These are phyloP conservation scores for Handroanthus guayacan DNA, from an alignment of 257 asterid genomes.

Conservation along the genomic window DNA sequence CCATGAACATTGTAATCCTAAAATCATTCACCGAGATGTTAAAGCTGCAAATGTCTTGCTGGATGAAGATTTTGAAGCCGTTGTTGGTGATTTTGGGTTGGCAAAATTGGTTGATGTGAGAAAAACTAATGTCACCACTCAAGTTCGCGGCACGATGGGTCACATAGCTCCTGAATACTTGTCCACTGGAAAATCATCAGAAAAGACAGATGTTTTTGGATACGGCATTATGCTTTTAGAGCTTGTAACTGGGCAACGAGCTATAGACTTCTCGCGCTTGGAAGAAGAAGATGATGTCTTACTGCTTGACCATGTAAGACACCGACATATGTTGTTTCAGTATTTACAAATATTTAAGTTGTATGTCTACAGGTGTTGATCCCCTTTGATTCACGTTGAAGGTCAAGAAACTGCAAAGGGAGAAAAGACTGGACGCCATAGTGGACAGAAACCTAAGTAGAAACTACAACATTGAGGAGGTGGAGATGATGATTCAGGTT, in stretches of 20 bases:
- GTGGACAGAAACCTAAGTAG: slow-evolving; percentile 73
- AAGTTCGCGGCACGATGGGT: slow-evolving; percentile 99
- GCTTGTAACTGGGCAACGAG: slow-evolving; percentile 95
- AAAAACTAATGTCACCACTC: slow-evolving; percentile 92
- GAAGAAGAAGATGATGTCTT: slow-evolving; percentile 97
- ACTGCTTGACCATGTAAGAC: slow-evolving; percentile 90
- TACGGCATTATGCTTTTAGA: slow-evolving; percentile 96
- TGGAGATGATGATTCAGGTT: slow-evolving; percentile 96
- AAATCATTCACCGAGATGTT: slow-evolving; percentile 94
- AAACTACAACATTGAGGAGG: slow-evolving; percentile 67
- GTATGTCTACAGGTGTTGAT: neutral
- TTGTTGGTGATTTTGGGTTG: slow-evolving; percentile 96
- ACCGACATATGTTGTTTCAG: neutral
- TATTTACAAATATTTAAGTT: neutral
- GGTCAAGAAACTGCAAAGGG: slow-evolving; percentile 90
- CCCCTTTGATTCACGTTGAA: slow-evolving; percentile 26
- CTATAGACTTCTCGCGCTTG: slow-evolving; percentile 93
- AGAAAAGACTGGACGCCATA: slow-evolving; percentile 75
- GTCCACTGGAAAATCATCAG: slow-evolving; percentile 97
- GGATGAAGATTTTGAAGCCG: slow-evolving; percentile 94
- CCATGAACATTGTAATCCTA: slow-evolving; percentile 95
- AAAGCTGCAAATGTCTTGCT: slow-evolving; percentile 97
- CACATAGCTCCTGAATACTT: slow-evolving; percentile 98
- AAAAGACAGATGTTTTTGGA: slow-evolving; percentile 93
- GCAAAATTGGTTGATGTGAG: slow-evolving; percentile 94